Base-by-base conservation (phyloP, 257 asterid species). In the Solanum pimpinellifolium region DNA sequence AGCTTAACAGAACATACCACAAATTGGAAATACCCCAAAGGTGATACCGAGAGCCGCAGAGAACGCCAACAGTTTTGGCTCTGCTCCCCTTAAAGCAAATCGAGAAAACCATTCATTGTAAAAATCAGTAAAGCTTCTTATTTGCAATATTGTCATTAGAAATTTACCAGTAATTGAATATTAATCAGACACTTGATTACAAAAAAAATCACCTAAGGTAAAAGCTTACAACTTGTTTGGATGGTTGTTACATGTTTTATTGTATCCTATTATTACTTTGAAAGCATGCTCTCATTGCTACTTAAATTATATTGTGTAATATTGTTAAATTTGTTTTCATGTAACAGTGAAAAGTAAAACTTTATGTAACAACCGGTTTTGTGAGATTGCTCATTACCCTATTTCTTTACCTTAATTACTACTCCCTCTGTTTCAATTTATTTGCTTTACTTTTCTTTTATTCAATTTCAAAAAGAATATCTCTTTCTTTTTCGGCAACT, bases 1-100 rank as follows among this genome's bases (percentile, higher is more conserved):
- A 81, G 46, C 7, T 81, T 18, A 81, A 41, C 6, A 73, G 9
- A 82, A 66, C 89, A 83, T 92, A 97, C 99, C 99, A 81, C 95
- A 91, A 78, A 97, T 97, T 77, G 99, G 99, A 89, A 97, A 96
- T 66, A 95, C 76, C 88, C 99, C 99, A 72, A 97, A 86, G 46
- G 98, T 94, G 85, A 93, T 86, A 31, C 99, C 99, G 62, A 97
- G 90, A 59, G 99, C 98, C 21, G 91, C 95, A 16, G 99, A 97
- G 90, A 97, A 93, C 0, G 99, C 96, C 90, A 97, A 90, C 88
- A 93, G 95, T 94, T 91, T 95, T 18, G 99, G 99, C 87, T 97
- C 99, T 56, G 98, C 91, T 89, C 99, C 99, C 93, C 99, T 95
- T 66, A 29, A 88, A 73, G 52, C 73, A 88, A 33, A 7, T 81